Conservation (phyloP, 305 asterid species). For the Ilex paraguariensis region DNA sequence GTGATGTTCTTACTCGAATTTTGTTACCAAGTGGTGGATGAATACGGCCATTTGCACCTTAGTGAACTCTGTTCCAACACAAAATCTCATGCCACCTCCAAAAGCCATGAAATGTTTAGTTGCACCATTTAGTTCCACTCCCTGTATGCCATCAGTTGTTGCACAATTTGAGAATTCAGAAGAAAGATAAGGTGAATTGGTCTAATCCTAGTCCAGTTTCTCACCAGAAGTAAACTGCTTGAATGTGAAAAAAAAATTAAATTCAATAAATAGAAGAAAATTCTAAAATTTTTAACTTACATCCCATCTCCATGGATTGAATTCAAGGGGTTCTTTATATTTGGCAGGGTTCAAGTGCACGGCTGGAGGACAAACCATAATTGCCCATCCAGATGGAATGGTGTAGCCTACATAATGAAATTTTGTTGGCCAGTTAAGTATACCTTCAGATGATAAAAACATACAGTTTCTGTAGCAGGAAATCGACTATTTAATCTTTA, state of each 20-base stretch:
- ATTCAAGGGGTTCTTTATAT: slow-evolving; percentile 69
- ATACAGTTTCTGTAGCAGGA: neutral
- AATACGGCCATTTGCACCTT: slow-evolving; percentile 87
- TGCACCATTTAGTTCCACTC: slow-evolving; percentile 57
- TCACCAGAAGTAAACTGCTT: slow-evolving; percentile 9
- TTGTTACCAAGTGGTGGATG: slow-evolving; percentile 73
- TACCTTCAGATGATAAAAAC: neutral
- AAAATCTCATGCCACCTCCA: slow-evolving; percentile 91
- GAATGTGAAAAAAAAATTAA: neutral
- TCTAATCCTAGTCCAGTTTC: no score
- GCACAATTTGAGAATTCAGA: neutral
- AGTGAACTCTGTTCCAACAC: slow-evolving; percentile 89
- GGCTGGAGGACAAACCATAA: slow-evolving; percentile 94
- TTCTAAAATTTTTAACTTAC: slow-evolving; percentile 26
- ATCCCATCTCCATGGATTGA: slow-evolving; percentile 96
- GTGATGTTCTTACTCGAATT: slow-evolving; percentile 57
- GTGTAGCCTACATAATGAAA: slow-evolving; percentile 53
- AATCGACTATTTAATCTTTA: slow-evolving; percentile 5
- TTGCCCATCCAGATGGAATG: slow-evolving; percentile 89
- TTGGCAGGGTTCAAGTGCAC: slow-evolving; percentile 70
- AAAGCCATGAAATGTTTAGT: slow-evolving; percentile 91
- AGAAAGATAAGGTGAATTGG: no score
- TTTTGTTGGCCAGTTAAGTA: neutral
- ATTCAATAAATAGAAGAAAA: neutral
- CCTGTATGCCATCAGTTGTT: slow-evolving; percentile 34